Percentiles rank a stretch among this genome's conserved stretches.
These are phyloP conservation scores for Alternaria arborescens DNA, from an alignment of 2,329 filamentous ascomycete species.

Conservation along the genomic window DNA sequence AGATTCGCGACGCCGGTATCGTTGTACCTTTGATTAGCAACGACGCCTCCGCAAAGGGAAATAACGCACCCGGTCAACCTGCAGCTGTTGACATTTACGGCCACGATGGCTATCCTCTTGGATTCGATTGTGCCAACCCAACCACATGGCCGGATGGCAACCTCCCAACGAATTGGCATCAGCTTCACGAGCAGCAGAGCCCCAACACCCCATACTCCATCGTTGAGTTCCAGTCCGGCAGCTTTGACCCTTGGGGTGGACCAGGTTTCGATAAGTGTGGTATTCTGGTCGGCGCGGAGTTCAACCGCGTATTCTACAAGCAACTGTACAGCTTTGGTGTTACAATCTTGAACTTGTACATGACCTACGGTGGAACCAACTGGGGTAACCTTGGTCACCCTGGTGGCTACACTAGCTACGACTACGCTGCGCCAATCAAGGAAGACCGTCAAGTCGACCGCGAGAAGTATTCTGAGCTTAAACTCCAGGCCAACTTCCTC, in stretches of 20 bases:
- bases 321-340: slow-evolving; percentile 73
- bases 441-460: slow-evolving; percentile 74
- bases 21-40: slow-evolving; percentile 79
- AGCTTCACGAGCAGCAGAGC: slow-evolving; percentile 66
- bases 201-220: slow-evolving; percentile 72
- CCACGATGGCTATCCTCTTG: slow-evolving; percentile 69
- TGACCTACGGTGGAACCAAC: slow-evolving; percentile 83
- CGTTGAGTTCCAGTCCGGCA: slow-evolving; percentile 74
- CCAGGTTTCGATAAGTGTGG: slow-evolving; percentile 73
- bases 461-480: slow-evolving; percentile 82
- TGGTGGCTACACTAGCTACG: slow-evolving; percentile 65
- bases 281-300: slow-evolving; percentile 73
- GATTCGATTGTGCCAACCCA: slow-evolving; percentile 68
- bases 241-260: slow-evolving; percentile 79
- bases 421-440: slow-evolving; percentile 70
- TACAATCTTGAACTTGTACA: slow-evolving; percentile 76
- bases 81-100: slow-evolving; percentile 72
- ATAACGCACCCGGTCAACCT: slow-evolving; percentile 69
- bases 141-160: slow-evolving; percentile 65
- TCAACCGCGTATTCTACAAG: slow-evolving; percentile 81
- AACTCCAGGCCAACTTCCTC: slow-evolving; percentile 78
- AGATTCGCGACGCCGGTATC: slow-evolving; percentile 72
- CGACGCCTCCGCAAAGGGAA: slow-evolving; percentile 68
- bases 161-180: slow-evolving; percentile 66
- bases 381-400: slow-evolving; percentile 75